These are phyloP conservation scores for Boletus patriciae DNA, from an alignment of 768 basidiomycete genomes.

Conservation along the genomic window DNA sequence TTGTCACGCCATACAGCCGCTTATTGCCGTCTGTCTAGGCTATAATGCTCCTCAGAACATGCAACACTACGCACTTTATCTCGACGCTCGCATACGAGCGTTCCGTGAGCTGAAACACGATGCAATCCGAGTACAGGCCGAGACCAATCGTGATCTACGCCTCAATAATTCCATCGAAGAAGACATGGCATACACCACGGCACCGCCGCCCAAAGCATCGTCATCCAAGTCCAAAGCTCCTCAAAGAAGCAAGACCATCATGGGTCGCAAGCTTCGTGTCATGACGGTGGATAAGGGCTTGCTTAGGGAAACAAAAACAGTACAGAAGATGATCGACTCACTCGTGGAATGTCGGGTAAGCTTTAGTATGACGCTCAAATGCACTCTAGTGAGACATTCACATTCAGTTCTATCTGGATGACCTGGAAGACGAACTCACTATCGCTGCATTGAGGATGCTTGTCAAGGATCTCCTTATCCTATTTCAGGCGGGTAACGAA, in stretches of 20 bases:
- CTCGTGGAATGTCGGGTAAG: conserved; percentile 86
- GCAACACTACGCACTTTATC: conserved; percentile 82
- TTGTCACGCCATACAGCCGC: neutral
- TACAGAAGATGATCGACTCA: conserved; percentile 87
- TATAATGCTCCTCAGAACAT: conserved; percentile 86
- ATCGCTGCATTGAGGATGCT: conserved; percentile 89
- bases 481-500: conserved; percentile 97
- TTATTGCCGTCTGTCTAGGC: conserved; percentile 45
- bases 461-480: conserved; percentile 91
- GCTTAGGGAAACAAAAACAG: conserved; percentile 85
- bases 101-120: conserved; percentile 94
- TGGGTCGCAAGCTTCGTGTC: conserved; percentile 79
- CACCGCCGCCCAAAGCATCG: conserved; percentile 29
- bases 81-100: conserved; percentile 83
- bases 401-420: conserved; percentile 85
- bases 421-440: conserved; percentile 89
- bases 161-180: conserved; percentile 61
- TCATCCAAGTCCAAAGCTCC: conserved; percentile 38
- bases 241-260: conserved; percentile 70
- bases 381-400: neutral
- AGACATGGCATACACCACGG: conserved; percentile 39
- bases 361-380: conserved; percentile 10
- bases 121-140: conserved; percentile 89
- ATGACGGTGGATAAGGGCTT: conserved; percentile 97
- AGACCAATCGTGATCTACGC: conserved; percentile 87